phyloP scores from a whole-genome alignment of 257 asterid genomes.

The Solanum boliviense region DNA sequence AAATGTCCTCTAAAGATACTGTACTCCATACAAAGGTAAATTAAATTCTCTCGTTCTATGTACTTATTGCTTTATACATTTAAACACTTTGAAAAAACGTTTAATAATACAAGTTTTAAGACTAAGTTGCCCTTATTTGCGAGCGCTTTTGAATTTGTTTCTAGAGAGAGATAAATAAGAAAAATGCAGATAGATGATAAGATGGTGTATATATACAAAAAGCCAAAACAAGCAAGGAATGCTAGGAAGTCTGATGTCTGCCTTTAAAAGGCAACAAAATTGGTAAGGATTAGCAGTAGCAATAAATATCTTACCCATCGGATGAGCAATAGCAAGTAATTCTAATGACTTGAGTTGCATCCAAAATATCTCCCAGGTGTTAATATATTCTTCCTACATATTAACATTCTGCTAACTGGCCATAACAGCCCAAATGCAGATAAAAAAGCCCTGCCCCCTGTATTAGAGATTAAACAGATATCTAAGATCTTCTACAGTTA shows the following conservation, averaged over 20 bases:
- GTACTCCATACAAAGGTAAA: background rate
- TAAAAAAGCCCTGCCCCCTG: background rate
- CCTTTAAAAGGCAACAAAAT: background rate
- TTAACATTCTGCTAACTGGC: background rate
- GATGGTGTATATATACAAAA: background rate
- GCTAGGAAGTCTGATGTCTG: background rate
- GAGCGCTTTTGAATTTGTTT: background rate
- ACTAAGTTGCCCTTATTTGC: background rate
- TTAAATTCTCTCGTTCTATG: background rate
- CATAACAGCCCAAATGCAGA: background rate
- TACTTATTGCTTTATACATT: background rate
- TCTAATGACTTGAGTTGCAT: background rate
- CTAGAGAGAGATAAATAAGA: background rate
- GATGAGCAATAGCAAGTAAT: background rate
- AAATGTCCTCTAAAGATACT: too few species aligned
- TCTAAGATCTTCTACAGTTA: slow-evolving; percentile 64
- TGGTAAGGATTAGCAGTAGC: background rate
- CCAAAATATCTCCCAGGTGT: background rate
- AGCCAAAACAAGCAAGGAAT: background rate
- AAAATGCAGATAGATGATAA: background rate
- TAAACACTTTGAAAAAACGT: background rate
- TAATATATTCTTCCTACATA: background rate
- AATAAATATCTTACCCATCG: background rate
- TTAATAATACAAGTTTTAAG: background rate
- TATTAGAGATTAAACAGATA: slow-evolving; percentile 40